Base-by-base conservation (phyloP, 768 basidiomycete species). In the Dacryopinax spathularia region DNA sequence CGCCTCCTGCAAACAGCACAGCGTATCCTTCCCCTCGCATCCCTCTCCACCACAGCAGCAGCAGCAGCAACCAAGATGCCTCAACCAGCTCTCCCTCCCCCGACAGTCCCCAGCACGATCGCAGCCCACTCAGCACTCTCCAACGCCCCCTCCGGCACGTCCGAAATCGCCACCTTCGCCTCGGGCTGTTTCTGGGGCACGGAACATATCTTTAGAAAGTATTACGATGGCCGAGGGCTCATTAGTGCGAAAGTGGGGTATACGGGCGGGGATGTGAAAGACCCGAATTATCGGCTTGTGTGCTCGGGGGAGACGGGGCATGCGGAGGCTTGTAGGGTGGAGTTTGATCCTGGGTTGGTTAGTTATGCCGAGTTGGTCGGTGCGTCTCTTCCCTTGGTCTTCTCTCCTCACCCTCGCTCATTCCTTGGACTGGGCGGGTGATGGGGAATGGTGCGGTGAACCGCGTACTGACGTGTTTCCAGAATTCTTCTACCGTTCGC, bases 401-500 rank as follows among this genome's bases (percentile, higher is more conserved):
- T 27, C 60, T 29, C 16, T 34, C 13, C 16, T 61, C 60, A 16
- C 43, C 10, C 22, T 7, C 20, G 3, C 22, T 6, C 22, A 10
- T 39, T 60, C 2, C 3, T 27, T 25, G 27, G 13, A 59, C 27
- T 59, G 12, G 13, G 16, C 25, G 25, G 34, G 18, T 33, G 27
- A 61, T 33, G 2, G 31, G 33, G n/a, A 15, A 6, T 63, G 3
- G 62, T 10, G 33, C 41, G 31, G 22, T 61, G 62, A 27, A 35
- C 2, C 35, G 33, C 13, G 34, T 56, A 0, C 39, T 61, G 60
- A 33, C 34, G 33, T 15, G 34, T 16, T 2, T 27, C 13, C 72
- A 86, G 91, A 95, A 74, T 94, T 93, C 78, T 95, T 95, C 75
- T 95, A 92, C 73, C 82, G 95, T 48, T 91, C 89, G 0, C 94